Conservation (phyloP, 2,329 filamentous ascomycete species). For the Talaromyces sp. region DNA sequence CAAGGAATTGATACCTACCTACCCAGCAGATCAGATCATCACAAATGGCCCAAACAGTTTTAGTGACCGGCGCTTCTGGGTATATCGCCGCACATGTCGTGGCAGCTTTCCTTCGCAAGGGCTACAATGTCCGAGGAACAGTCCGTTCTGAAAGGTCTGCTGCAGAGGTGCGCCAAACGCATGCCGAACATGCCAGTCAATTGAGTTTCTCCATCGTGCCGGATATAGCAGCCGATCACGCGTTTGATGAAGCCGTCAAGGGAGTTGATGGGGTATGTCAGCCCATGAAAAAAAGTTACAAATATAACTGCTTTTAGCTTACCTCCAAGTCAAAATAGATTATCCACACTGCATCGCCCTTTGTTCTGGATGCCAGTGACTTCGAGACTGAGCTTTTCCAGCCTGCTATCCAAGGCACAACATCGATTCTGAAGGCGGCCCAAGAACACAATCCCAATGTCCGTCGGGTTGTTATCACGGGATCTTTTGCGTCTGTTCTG, state of each 20-base stretch:
- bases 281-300: neutral
- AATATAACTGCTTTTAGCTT: neutral
- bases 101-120: conserved; percentile 45
- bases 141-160: conserved; percentile 55
- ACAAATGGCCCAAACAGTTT: neutral
- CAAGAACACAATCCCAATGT: conserved; percentile 56
- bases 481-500: conserved; percentile 57
- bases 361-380: conserved; percentile 57
- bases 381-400: conserved; percentile 18
- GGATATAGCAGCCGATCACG: conserved; percentile 48
- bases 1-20: neutral
- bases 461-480: conserved; percentile 63
- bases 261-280: neutral
- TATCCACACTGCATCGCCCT: conserved; percentile 67
- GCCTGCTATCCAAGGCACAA: conserved; percentile 53
- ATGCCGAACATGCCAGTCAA: conserved; percentile 45
- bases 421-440: conserved; percentile 53
- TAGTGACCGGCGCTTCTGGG: conserved; percentile 29
- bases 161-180: conserved; percentile 49
- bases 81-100: conserved; percentile 58
- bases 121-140: conserved; percentile 52
- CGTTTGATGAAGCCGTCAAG: conserved; percentile 4
- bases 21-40: neutral
- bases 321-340: conserved; percentile 25
- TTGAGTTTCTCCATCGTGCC: conserved; percentile 59